Conservation (phyloP, 352 stramenopile genomes). For the Phytopythium delawarense region DNA sequence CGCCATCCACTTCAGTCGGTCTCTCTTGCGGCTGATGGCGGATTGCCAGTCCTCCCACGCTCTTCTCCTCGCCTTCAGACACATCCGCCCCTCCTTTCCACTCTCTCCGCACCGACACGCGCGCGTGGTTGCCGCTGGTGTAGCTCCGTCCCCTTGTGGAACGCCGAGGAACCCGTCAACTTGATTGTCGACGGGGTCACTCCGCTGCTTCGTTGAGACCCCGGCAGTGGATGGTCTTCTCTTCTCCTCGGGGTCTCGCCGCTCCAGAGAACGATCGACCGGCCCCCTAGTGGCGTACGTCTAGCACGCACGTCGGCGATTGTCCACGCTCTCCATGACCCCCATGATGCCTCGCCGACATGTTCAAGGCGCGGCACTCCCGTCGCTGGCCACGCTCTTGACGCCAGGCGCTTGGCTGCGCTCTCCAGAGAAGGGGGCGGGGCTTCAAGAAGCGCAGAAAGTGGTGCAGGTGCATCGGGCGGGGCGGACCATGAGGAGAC, state of each 20-base stretch:
- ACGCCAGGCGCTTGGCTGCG: slow-evolving; percentile 12
- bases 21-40: neutral
- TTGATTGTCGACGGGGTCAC: neutral
- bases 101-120: neutral
- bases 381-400: slow-evolving; percentile 10
- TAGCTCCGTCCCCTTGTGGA: neutral
- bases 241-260: too few relatives aligned
- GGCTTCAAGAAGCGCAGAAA: slow-evolving; percentile 13
- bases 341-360: too few relatives aligned
- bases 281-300: too few relatives aligned
- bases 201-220: too few relatives aligned
- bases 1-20: neutral
- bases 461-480: slow-evolving; percentile 5
- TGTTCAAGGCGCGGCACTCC: neutral
- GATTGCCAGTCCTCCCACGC: neutral
- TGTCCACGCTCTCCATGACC: too few relatives aligned
- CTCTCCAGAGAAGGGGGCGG: slow-evolving; percentile 9
- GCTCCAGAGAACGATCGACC: too few relatives aligned
- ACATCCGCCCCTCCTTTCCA: neutral
- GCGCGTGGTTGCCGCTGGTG: neutral
- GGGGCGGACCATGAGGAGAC: slow-evolving; percentile 8
- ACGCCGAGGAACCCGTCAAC: neutral
- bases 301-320: too few relatives aligned
- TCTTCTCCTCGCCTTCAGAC: neutral
- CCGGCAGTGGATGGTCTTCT: too few relatives aligned